Percentiles rank a stretch among this genome's conserved stretches.
Conservation (phyloP, 2,329 filamentous ascomycete species). For the Venturia effusa region DNA sequence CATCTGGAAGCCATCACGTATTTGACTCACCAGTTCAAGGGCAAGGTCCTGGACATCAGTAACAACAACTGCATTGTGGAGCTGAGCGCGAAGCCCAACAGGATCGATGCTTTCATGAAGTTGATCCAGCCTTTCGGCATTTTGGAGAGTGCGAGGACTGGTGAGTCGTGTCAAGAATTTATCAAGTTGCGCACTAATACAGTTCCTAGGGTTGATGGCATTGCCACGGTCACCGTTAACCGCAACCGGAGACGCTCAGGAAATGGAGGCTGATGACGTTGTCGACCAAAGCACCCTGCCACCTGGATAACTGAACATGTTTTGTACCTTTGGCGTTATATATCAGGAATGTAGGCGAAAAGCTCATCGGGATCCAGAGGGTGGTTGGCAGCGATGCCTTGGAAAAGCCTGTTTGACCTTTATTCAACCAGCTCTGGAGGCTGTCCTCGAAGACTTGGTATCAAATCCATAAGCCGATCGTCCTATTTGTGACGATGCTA, state of each 20-base stretch:
- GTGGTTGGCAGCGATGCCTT: conserved; percentile 1
- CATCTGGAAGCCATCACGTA: conserved; percentile 94
- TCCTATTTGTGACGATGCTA: not conserved
- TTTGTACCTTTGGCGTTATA: not conserved
- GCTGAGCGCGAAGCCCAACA: conserved; percentile 80
- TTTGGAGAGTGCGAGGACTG: conserved; percentile 87
- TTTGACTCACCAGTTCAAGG: conserved; percentile 92
- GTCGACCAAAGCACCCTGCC: conserved; percentile 91
- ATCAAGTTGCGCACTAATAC: conserved; percentile 14
- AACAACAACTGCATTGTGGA: conserved; percentile 98
- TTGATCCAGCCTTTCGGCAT: conserved; percentile 90
- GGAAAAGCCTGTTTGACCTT: not conserved
- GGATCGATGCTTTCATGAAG: conserved; percentile 97
- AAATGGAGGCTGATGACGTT: conserved; percentile 87
- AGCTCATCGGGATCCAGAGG: not conserved
- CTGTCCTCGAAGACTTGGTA: too few relatives aligned
- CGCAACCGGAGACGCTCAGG: conserved; percentile 57
- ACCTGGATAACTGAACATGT: conserved; percentile 54
- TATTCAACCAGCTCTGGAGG: not conserved
- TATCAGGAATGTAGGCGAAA: not conserved
- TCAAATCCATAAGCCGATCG: too few relatives aligned
- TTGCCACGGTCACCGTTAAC: conserved; percentile 84
- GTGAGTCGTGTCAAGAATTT: conserved; percentile 24
- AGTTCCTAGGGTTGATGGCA: conserved; percentile 70
- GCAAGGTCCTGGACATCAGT: conserved; percentile 95